Conservation (phyloP, 169 alveolate species). For the Plasmodium ovale region DNA sequence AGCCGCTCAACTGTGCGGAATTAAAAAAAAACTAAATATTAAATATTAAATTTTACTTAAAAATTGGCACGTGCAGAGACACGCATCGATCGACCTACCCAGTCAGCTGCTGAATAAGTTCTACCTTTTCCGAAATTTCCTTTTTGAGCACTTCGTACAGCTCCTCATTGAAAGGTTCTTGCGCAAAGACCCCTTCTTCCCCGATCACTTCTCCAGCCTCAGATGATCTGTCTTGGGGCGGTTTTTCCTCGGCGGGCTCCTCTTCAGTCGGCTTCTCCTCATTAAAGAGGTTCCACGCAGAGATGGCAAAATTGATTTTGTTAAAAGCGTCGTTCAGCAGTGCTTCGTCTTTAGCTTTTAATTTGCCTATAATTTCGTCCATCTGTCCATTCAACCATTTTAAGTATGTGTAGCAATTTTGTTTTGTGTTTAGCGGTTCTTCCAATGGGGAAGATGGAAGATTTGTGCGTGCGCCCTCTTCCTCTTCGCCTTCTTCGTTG, state of each 20-base stretch:
- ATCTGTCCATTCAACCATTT: slow-evolving; percentile 1
- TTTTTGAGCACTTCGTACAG: slow-evolving; percentile 14
- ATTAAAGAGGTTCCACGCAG: slow-evolving; percentile 51
- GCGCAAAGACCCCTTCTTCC: neutral
- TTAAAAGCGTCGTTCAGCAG: slow-evolving; percentile 34
- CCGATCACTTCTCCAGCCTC: neutral
- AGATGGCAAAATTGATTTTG: slow-evolving; percentile 39
- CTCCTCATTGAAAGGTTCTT: neutral
- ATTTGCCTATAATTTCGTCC: slow-evolving; percentile 29
- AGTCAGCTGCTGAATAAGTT: slow-evolving; percentile 29
- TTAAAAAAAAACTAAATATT: too few species aligned
- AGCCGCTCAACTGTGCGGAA: too few species aligned
- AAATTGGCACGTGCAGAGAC: neutral
- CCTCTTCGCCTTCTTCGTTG: neutral
- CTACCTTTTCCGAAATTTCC: slow-evolving; percentile 34
- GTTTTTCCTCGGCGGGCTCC: neutral
- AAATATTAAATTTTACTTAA: too few species aligned
- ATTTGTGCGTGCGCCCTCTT: neutral
- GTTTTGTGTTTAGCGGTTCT: neutral
- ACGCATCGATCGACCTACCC: neutral
- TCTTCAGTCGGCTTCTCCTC: slow-evolving; percentile 6
- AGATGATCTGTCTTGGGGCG: neutral
- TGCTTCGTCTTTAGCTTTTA: slow-evolving; percentile 40
- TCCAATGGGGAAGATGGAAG: slow-evolving; percentile 7
- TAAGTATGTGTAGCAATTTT: slow-evolving; percentile 1